A percentile compares a stretch with the other conserved stretches of the same genome.
phyloP scores from a whole-genome alignment of 176 grass and related monocot species.

The Panicum miliaceum region DNA sequence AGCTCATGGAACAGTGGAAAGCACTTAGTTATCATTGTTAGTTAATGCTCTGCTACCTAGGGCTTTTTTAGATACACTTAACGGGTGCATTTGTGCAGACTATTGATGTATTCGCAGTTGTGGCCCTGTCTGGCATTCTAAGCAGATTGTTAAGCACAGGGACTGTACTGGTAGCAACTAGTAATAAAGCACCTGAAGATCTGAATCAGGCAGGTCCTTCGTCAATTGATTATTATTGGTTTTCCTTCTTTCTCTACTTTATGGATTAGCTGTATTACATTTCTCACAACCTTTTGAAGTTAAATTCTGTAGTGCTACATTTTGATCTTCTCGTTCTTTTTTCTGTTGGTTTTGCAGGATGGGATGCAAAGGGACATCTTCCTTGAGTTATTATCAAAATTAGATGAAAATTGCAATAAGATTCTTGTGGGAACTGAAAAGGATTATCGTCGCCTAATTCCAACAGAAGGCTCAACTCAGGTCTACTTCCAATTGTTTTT shows the following conservation, averaged over 20 bases:
- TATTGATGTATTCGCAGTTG: slow-evolving; percentile 94
- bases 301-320: slow-evolving; percentile 14
- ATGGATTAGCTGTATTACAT: slow-evolving; percentile 17
- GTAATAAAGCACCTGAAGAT: slow-evolving; percentile 86
- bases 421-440: slow-evolving; percentile 72
- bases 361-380: slow-evolving; percentile 94
- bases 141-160: slow-evolving; percentile 83
- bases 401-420: slow-evolving; percentile 79
- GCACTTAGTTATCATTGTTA: neutral
- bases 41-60: neutral
- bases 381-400: slow-evolving; percentile 73
- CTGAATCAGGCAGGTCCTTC: slow-evolving; percentile 73
- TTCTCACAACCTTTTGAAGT: slow-evolving; percentile 23
- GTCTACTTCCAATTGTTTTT: slow-evolving; percentile 35
- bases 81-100: slow-evolving; percentile 57
- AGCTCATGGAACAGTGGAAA: neutral
- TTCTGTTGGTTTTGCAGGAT: slow-evolving; percentile 58
- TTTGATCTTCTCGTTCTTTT: slow-evolving; percentile 28
- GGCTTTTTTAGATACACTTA: slow-evolving; percentile 11
- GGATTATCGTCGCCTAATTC: slow-evolving; percentile 87
- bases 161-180: slow-evolving; percentile 84
- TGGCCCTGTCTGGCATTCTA: slow-evolving; percentile 84
- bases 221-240: neutral
- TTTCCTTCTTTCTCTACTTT: slow-evolving; percentile 10
- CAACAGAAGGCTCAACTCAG: slow-evolving; percentile 59